Conservation (phyloP, 2,329 filamentous ascomycete genomes). For the Aspergillus piperis region DNA sequence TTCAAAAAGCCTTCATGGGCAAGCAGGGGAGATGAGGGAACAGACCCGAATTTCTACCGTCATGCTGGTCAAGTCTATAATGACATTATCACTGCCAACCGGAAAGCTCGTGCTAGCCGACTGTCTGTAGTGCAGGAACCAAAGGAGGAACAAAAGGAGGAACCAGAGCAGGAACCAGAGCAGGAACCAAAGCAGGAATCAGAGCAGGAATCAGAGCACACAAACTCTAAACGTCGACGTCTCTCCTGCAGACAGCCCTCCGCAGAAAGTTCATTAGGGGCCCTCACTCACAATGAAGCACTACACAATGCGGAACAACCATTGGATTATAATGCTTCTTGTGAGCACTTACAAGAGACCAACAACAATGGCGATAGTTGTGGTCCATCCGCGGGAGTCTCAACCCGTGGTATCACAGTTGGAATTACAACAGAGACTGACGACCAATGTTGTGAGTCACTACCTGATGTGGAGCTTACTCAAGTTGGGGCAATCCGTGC, state of each 20-base stretch:
- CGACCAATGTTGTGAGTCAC: neutral
- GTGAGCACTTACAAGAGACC: neutral
- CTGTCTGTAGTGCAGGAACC: conserved; percentile 1
- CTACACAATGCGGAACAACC: neutral
- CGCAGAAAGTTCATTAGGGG: neutral
- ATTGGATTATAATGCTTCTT: neutral
- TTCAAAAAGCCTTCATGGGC: conserved; percentile 60
- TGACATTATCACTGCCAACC: conserved; percentile 47
- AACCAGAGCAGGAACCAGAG: conserved; percentile 4
- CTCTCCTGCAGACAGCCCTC: conserved; percentile 20
- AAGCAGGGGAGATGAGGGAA: conserved; percentile 38
- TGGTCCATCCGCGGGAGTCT: neutral
- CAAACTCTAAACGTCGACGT: conserved; percentile 26
- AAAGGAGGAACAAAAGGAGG: conserved; percentile 5
- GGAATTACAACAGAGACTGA: neutral
- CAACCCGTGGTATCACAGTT: neutral
- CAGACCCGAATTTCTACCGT: conserved; percentile 50
- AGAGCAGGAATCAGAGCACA: conserved; percentile 6
- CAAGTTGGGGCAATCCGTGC: neutral
- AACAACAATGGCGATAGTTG: neutral
- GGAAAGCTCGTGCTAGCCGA: conserved; percentile 29
- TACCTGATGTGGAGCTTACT: neutral
- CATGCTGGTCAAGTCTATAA: conserved; percentile 51
- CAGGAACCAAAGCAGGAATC: conserved; percentile 3
- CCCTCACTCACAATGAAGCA: neutral